Evolutionary conservation across 148 eudicot species (phyloP).

Genomic region (Talinum fruticosum): DNA sequence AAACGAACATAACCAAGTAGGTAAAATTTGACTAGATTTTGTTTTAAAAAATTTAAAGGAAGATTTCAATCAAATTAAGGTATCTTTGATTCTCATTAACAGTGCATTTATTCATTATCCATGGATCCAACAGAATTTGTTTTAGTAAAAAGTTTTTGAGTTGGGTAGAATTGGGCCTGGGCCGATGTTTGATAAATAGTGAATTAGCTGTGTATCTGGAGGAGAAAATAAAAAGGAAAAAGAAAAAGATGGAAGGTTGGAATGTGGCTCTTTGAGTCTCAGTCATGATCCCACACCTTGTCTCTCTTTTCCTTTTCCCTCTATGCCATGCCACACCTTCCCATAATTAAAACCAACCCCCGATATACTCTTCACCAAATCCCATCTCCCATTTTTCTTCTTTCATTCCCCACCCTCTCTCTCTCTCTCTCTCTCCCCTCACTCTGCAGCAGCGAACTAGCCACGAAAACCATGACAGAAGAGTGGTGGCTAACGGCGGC

Average conservation of each 20-base stretch:
- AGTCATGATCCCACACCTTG: too few species aligned
- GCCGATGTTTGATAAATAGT: too few species aligned
- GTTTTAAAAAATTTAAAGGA: too few species aligned
- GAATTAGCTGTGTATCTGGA: too few species aligned
- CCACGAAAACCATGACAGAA: conserved; percentile 16
- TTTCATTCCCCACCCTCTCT: neutral
- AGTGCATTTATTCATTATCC: too few species aligned
- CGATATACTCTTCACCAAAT: neutral
- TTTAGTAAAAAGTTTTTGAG: too few species aligned
- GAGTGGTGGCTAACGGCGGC: conserved; percentile 40
- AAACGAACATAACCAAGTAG: too few species aligned
- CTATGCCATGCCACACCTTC: conserved; percentile 14
- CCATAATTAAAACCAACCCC: conserved; percentile 14
- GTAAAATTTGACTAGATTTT: too few species aligned
- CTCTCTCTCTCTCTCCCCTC: neutral
- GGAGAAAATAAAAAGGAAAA: neutral
- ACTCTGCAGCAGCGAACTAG: neutral
- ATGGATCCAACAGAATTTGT: too few species aligned
- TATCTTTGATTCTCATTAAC: too few species aligned
- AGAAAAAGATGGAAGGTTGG: neutral
- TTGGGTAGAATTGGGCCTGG: too few species aligned
- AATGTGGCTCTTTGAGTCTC: conserved; percentile 8
- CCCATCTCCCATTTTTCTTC: neutral
- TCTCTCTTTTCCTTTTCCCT: neutral
- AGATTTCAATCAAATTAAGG: too few species aligned